Evolutionary conservation across 129 eudicot genomes (phyloP).

Genomic region (Lonicera japonica): DNA sequence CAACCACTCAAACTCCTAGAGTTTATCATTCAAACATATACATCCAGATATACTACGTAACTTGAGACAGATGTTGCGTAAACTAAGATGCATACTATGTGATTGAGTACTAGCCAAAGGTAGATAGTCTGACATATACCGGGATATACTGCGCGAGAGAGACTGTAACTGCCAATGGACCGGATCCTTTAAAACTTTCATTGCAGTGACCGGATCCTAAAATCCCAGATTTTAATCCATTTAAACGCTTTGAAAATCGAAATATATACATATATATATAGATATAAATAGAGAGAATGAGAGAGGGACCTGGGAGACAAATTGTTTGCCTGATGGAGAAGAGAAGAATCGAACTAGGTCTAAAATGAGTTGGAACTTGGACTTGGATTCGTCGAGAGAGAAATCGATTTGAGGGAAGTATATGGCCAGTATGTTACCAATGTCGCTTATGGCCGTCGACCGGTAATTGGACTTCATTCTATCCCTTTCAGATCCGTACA

Average conservation of each 20-base stretch:
- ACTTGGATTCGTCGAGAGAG: conserved; percentile 29
- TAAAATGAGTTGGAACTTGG: conserved; percentile 33
- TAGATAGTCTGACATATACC: no score
- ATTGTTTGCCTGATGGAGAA: conserved; percentile 29
- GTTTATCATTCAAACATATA: background rate
- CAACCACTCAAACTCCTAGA: background rate
- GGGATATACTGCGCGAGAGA: no score
- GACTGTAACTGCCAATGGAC: no score
- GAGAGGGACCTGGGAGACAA: conserved; percentile 56
- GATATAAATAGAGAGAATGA: background rate
- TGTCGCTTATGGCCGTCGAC: conserved; percentile 15
- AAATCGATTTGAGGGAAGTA: conserved; percentile 48
- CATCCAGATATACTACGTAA: no score
- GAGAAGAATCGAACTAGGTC: conserved; percentile 56
- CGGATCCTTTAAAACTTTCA: no score
- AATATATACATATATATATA: background rate
- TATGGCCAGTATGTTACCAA: conserved; percentile 16
- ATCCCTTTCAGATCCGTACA: conserved; percentile 3
- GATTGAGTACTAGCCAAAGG: no score
- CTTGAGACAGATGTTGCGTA: no score
- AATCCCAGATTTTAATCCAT: background rate
- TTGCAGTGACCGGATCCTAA: no score
- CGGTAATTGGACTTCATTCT: background rate
- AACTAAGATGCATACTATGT: no score
- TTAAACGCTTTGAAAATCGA: background rate